phyloP scores from a whole-genome alignment of 257 asterid species.

The Scutellaria barbata region DNA sequence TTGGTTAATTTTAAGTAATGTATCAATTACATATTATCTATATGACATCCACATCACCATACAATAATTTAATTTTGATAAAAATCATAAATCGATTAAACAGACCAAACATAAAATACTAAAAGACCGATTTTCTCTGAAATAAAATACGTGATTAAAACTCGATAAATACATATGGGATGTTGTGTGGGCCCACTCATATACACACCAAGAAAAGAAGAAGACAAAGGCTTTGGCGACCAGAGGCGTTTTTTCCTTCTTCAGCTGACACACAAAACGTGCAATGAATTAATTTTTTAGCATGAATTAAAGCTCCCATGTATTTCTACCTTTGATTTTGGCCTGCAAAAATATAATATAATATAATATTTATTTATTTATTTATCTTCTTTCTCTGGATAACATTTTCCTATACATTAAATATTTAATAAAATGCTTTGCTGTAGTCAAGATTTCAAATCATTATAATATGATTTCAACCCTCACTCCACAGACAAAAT shows the following conservation, averaged over 20 bases:
- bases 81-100: too few relatives aligned
- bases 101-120: too few relatives aligned
- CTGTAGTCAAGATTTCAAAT: slow-evolving; percentile 46
- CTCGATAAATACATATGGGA: too few relatives aligned
- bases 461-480: slow-evolving; percentile 33
- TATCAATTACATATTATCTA: too few relatives aligned
- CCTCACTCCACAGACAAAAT: slow-evolving; percentile 32
- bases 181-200: too few relatives aligned
- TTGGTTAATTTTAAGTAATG: too few relatives aligned
- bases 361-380: not conserved
- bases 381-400: not conserved
- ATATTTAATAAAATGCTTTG: slow-evolving; percentile 35
- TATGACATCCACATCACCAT: too few relatives aligned
- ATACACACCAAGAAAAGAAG: not conserved
- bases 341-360: slow-evolving; percentile 11
- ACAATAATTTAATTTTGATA: too few relatives aligned
- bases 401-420: slow-evolving; percentile 32
- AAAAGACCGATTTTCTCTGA: too few relatives aligned
- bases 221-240: not conserved
- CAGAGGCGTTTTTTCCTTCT: slow-evolving; percentile 10
- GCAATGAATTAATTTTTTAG: slow-evolving; percentile 9
- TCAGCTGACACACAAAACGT: slow-evolving; percentile 32
- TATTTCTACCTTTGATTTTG: slow-evolving; percentile 22
- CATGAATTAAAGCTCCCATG: not conserved
- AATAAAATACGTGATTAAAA: too few relatives aligned